phyloP scores from a whole-genome alignment of 2,329 filamentous ascomycete species.

The Sclerotinia spermophila region DNA sequence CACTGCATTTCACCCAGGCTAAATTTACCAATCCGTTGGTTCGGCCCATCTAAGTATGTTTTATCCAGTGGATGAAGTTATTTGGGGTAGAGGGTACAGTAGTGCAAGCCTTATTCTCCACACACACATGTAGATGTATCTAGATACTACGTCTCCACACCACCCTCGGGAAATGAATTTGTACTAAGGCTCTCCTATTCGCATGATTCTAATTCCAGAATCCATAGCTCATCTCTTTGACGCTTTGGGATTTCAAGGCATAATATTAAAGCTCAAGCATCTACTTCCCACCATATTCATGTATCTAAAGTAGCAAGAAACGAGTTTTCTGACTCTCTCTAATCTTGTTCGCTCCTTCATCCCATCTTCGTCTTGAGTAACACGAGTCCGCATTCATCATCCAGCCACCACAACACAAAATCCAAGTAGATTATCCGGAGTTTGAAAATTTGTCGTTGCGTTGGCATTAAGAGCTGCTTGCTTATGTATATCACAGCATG shows the following conservation, averaged over 20 bases:
- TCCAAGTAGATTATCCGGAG: background rate
- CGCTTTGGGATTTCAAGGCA: background rate
- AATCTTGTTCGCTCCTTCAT: background rate
- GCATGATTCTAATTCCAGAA: background rate
- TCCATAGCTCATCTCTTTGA: background rate
- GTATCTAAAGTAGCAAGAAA: background rate
- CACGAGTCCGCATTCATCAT: background rate
- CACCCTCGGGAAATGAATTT: background rate
- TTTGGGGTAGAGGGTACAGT: background rate
- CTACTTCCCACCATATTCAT: background rate
- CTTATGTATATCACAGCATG: background rate
- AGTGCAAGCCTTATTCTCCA: background rate
- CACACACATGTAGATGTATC: background rate
- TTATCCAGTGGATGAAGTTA: background rate
- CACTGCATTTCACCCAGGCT: background rate
- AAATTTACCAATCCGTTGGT: background rate
- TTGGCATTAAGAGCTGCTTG: background rate
- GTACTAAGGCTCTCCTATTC: background rate
- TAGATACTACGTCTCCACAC: background rate
- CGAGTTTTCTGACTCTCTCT: background rate
- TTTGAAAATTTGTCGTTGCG: background rate
- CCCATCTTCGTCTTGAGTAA: background rate
- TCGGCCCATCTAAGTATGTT: background rate
- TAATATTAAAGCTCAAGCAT: background rate
- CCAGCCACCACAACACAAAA: background rate